Conservation (phyloP, 805 yeast genomes). For the Allodekkera sacchari region DNA sequence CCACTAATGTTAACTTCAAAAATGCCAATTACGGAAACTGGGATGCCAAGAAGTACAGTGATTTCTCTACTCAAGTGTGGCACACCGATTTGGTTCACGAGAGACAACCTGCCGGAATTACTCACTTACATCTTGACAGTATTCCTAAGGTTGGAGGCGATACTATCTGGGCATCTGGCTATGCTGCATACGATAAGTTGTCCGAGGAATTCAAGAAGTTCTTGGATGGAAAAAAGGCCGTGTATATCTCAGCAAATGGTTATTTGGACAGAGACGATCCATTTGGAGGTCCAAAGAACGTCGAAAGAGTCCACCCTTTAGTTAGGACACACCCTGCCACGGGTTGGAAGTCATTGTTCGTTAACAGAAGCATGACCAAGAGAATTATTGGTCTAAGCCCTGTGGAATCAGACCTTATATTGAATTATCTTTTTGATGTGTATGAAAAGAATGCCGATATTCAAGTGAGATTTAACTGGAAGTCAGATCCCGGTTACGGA, state of each 20-base stretch:
- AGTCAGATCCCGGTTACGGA: slow-evolving; percentile 30
- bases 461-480: slow-evolving; percentile 48
- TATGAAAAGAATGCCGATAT: slow-evolving; percentile 46
- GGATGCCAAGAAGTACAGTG: slow-evolving; percentile 6
- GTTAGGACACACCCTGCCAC: slow-evolving; percentile 61
- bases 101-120: slow-evolving; percentile 47
- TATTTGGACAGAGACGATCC: slow-evolving; percentile 35
- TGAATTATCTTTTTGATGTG: slow-evolving; percentile 36
- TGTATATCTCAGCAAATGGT: slow-evolving; percentile 31
- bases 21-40: slow-evolving; percentile 13
- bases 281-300: slow-evolving; percentile 34
- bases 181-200: slow-evolving; percentile 47
- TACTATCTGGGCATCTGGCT: slow-evolving; percentile 48
- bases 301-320: slow-evolving; percentile 52
- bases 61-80: slow-evolving; percentile 27
- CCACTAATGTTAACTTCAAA: slow-evolving; percentile 12
- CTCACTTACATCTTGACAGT: slow-evolving; percentile 45
- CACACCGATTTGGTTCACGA: slow-evolving; percentile 48
- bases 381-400: slow-evolving; percentile 45
- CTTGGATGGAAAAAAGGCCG: slow-evolving; percentile 44
- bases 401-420: slow-evolving; percentile 38
- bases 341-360: slow-evolving; percentile 50
- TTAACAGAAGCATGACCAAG: slow-evolving; percentile 41
- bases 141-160: slow-evolving; percentile 47
- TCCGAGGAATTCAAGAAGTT: slow-evolving; percentile 42